Percentiles rank a stretch among this genome's conserved stretches.
Evolutionary conservation across 352 stramenopile species (phyloP).

Genomic region (Phytophthora lateralis): DNA sequence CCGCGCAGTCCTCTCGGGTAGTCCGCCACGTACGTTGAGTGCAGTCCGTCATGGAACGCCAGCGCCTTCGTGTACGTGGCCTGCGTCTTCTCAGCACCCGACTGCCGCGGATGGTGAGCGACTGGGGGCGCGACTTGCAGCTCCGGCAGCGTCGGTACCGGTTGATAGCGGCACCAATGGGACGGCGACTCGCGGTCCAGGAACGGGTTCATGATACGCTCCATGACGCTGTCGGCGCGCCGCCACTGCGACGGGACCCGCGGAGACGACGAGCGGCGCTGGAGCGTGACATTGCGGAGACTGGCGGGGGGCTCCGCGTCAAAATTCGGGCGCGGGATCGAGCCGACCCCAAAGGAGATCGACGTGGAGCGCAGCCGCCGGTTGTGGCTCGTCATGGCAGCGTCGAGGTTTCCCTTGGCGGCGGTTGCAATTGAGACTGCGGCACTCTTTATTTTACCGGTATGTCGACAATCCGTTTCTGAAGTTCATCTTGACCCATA

Average conservation of each 20-base stretch:
- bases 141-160: slow-evolving; percentile 17
- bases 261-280: slow-evolving; percentile 34
- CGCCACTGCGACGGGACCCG: slow-evolving; percentile 33
- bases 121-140: slow-evolving; percentile 11
- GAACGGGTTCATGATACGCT: slow-evolving; percentile 76
- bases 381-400: slow-evolving; percentile 28
- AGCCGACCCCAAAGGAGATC: slow-evolving; percentile 21
- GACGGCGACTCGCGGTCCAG: slow-evolving; percentile 56
- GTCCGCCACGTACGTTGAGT: slow-evolving; percentile 78
- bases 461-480: slow-evolving; percentile 20
- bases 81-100: slow-evolving; percentile 11
- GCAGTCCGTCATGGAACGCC: slow-evolving; percentile 72
- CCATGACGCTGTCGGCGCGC: slow-evolving; percentile 68
- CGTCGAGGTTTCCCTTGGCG: background rate
- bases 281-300: slow-evolving; percentile 6
- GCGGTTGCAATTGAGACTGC: background rate
- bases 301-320: slow-evolving; percentile 1
- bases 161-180: slow-evolving; percentile 23
- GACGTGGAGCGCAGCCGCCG: slow-evolving; percentile 30
- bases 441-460: background rate
- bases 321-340: slow-evolving; percentile 12
- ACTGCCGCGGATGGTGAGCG: background rate
- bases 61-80: slow-evolving; percentile 54
- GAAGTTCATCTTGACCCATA: slow-evolving; percentile 1
- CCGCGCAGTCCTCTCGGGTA: slow-evolving; percentile 60